Evolutionary conservation across 768 basidiomycete genomes (phyloP).

Genomic region (Amanita inopinata): DNA sequence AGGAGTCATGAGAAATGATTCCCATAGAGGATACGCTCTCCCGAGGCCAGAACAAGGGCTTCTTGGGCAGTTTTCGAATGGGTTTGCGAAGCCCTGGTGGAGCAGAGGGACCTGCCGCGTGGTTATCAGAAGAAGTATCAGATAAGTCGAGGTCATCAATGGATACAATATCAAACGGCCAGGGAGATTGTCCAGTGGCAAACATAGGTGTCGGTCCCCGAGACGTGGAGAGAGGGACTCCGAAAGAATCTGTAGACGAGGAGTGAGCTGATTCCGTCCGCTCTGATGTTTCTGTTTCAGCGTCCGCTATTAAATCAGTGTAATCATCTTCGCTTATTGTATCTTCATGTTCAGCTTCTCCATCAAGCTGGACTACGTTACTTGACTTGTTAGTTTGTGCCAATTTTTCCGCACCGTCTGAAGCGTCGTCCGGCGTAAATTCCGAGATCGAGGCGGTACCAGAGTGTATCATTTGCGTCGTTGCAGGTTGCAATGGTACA

Average conservation of each 20-base stretch:
- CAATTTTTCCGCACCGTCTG: too few species aligned
- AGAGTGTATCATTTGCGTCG: too few species aligned
- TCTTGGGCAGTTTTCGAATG: conserved; percentile 58
- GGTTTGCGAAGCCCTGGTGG: conserved; percentile 47
- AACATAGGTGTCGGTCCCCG: conserved; percentile 24
- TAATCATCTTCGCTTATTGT: neutral
- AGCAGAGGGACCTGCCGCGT: conserved; percentile 26
- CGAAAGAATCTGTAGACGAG: conserved; percentile 44
- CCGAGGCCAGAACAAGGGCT: conserved; percentile 74
- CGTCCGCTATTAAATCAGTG: neutral
- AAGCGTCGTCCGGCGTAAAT: too few species aligned
- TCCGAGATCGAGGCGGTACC: too few species aligned
- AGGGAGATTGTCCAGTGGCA: conserved; percentile 30
- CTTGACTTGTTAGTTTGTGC: too few species aligned
- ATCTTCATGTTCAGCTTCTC: conserved; percentile 1
- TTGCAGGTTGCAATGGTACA: too few species aligned
- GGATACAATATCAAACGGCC: conserved; percentile 64
- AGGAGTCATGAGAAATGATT: conserved; percentile 51
- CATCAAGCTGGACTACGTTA: neutral
- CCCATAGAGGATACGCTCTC: conserved; percentile 77
- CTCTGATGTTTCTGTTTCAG: conserved; percentile 10
- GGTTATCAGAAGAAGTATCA: conserved; percentile 56
- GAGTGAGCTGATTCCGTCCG: conserved; percentile 31
- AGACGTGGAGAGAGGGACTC: conserved; percentile 27
- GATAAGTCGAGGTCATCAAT: conserved; percentile 78